Base-by-base conservation (phyloP, 108 stramenopile genomes). In the Pseudonitzschia delicatissima region DNA sequence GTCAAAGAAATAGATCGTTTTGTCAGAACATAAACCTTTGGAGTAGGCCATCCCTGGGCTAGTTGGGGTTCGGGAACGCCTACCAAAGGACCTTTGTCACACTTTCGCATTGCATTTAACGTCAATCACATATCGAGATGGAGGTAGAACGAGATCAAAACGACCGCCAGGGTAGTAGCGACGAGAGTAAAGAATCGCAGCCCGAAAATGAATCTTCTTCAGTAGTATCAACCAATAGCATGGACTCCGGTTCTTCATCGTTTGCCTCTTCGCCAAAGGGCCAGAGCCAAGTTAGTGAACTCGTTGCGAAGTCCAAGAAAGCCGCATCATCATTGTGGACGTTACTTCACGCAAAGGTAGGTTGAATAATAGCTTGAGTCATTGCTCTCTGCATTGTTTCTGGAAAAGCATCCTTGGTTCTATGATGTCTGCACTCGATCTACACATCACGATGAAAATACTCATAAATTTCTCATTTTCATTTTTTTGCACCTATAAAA, bases 301-400 rank as follows among this genome's bases (percentile, higher is more conserved):
- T 90, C 15, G 75, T 90, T 4, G 53, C 73, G 29, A 93, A 90
- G 62, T 85, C 92, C 11, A 93, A 93, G 66, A 83, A 86, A 60
- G 92, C 92, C 26, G 87, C 92, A 13, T 74, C 79, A 1, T 88
- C 86, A 2, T 64, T 93, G n/a, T 93, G 84, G 86, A 83, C 82
- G 48, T 76, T 93, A 29, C 71, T 93, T 17, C 92, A 93, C 78
- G 86, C 92, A 17, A 85, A 90, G 88, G 91, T 93, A 77, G 32
- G 91, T 68, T 32, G 11, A 31, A 55, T 20, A 8, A 7, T 49
- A 5, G 20, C 44, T 3, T 74, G 62, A 12, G 45, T 62, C 4
- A 1, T 48, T 49, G 26, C 45, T 7, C 4, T 5, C 29, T 33
- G 28, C 3, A 37, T 25, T 25, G 35, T 40, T 75, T 55, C 2